Base-by-base conservation (phyloP, 2,329 filamentous ascomycete species). In the Oidium heveae region DNA sequence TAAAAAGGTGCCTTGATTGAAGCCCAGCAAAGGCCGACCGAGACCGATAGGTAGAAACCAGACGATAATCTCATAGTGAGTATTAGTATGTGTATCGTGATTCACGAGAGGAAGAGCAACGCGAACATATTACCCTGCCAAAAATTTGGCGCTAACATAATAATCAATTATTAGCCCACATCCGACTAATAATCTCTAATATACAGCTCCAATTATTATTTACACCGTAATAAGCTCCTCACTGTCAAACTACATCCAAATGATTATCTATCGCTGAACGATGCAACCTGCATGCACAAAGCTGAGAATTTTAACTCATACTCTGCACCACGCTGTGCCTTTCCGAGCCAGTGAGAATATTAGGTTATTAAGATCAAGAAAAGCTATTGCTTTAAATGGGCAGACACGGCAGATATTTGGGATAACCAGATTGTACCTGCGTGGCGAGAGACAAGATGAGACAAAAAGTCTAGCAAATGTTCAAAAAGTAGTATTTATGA, bases 1-100 rank as follows among this genome's bases (percentile, higher is more conserved):
- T 74, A 80, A 58, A 75, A 75, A 59, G 73, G 69, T 54, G 75
- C 74, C 56, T 60, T 46, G 6, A 61, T 60, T 52, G 63, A 61
- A 22, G 66, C 67, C 56, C 63, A 64, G 50, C 63, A 65, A 58
- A 66, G 61, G 57, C 68, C 65, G 58, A 65, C 63, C 10, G 69
- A 57, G 18, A 63, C 62, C 53, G 68, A 63, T 43, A 69, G 54
- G 55, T 70, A 59, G 61, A 70, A 66, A 63, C 67, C 64, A 55
- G 63, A 54, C 53, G 59, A 60, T 47, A 70, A 67, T 67, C 65
- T 70, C 69, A 71, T 71, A 58, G 52, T 52, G 53, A 34, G 3
- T 28, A 6, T 28, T 28, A 6, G 24, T 28, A 6, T 3, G 6
- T 28, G 3, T 28, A 28, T 28, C 24, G 24, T 28, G 24, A 28